These are phyloP conservation scores for Panicum virgatum DNA, from an alignment of 202 grass and related monocot genomes.

Conservation along the genomic window DNA sequence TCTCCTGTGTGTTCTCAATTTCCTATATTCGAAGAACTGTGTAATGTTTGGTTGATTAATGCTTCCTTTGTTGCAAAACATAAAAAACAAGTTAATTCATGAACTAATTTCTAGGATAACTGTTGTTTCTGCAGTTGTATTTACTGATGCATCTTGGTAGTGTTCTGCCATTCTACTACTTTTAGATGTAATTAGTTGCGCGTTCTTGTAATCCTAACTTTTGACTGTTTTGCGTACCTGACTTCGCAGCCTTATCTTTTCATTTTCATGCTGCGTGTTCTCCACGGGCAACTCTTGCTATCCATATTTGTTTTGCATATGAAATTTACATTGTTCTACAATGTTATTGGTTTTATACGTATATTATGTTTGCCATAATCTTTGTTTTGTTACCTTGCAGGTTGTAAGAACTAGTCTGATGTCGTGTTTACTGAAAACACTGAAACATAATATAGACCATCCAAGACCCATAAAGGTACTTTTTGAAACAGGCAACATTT, in stretches of 20 bases:
- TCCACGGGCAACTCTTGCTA: background rate
- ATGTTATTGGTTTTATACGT: background rate
- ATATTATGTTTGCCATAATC: background rate
- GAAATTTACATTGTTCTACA: background rate
- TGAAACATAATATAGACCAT: conserved; percentile 98
- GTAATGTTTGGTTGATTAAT: background rate
- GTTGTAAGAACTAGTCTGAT: conserved; percentile 89
- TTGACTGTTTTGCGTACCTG: background rate
- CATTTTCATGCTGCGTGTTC: background rate
- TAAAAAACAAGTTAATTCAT: conserved; percentile 5
- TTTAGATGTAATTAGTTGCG: background rate
- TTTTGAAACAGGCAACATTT: conserved; percentile 1
- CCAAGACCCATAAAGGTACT: conserved; percentile 88
- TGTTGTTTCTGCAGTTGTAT: background rate
- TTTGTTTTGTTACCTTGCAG: conserved; percentile 51
- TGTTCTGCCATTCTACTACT: background rate
- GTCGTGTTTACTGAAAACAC: conserved; percentile 88
- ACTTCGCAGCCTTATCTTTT: background rate
- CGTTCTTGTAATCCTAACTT: conserved; percentile 1
- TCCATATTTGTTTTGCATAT: background rate
- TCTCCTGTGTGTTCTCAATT: conserved; percentile 8
- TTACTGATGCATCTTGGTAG: conserved; percentile 24
- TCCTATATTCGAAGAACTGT: background rate
- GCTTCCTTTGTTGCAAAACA: background rate
- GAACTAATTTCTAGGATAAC: background rate